Conservation (phyloP, 257 asterid species). For the Ajuga chamaepitys region DNA sequence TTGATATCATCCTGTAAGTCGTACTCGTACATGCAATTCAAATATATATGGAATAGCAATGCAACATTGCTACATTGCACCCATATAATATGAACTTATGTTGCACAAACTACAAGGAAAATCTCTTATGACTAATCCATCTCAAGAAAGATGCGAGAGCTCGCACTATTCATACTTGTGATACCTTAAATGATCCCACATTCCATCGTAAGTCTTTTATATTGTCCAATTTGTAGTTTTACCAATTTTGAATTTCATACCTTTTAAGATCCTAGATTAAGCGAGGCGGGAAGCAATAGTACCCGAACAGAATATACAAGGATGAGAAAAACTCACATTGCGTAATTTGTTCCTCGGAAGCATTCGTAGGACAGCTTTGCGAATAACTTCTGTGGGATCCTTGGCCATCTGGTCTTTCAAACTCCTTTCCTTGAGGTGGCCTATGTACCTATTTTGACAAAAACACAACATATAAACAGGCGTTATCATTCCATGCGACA, state of each 20-base stretch:
- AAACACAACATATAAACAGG: neutral
- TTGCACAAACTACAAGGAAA: neutral
- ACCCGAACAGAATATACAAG: neutral
- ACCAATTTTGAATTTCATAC: neutral
- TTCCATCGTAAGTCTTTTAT: neutral
- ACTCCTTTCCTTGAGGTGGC: slow-evolving; percentile 92
- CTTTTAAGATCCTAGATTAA: neutral
- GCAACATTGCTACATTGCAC: neutral
- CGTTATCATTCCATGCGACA: neutral
- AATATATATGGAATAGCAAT: too few species aligned
- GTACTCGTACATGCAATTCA: too few species aligned
- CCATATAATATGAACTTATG: neutral
- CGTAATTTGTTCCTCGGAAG: slow-evolving; percentile 92
- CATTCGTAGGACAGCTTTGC: slow-evolving; percentile 94
- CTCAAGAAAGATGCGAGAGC: neutral
- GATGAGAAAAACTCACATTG: slow-evolving; percentile 50
- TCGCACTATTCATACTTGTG: neutral
- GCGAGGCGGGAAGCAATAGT: neutral
- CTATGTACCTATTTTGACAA: slow-evolving; percentile 50
- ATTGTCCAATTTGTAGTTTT: neutral
- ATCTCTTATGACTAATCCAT: neutral
- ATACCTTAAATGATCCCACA: neutral
- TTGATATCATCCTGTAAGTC: too few species aligned
- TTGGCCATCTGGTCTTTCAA: slow-evolving; percentile 95
- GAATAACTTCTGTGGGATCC: slow-evolving; percentile 98